These are phyloP conservation scores for Teunomyces barrocoloradensis DNA, from an alignment of 805 yeast species.

Conservation along the genomic window DNA sequence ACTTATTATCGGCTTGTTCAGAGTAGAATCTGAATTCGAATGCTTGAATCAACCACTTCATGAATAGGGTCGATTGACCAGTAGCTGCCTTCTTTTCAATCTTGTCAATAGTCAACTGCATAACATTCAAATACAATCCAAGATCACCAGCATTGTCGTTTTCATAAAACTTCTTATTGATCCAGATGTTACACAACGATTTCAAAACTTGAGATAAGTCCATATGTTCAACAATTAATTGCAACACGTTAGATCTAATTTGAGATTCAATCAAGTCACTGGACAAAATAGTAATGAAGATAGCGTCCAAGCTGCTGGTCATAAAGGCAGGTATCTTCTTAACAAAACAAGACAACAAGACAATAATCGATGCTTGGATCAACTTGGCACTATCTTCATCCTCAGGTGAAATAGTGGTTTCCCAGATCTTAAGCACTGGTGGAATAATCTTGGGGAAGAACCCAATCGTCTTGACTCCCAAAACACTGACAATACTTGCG, in stretches of 20 bases:
- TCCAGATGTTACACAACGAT: slow-evolving; percentile 65
- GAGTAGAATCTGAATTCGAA: slow-evolving; percentile 63
- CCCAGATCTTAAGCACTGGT: slow-evolving; percentile 63
- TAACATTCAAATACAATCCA: slow-evolving; percentile 65
- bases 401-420: slow-evolving; percentile 21
- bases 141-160: slow-evolving; percentile 40
- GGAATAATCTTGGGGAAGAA: slow-evolving; percentile 82
- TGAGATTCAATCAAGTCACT: slow-evolving; percentile 58
- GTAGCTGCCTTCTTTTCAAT: slow-evolving; percentile 75
- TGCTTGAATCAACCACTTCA: slow-evolving; percentile 64
- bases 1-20: slow-evolving; percentile 39
- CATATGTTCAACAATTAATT: slow-evolving; percentile 60
- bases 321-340: slow-evolving; percentile 86
- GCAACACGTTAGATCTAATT: slow-evolving; percentile 61
- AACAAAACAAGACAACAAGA: slow-evolving; percentile 69
- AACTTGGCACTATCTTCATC: slow-evolving; percentile 29
- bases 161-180: slow-evolving; percentile 29
- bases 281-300: slow-evolving; percentile 56
- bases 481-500: slow-evolving; percentile 62
- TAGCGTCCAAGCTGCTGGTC: slow-evolving; percentile 61
- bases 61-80: slow-evolving; percentile 63
- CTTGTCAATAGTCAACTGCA: slow-evolving; percentile 63
- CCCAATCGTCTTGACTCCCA: slow-evolving; percentile 87
- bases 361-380: slow-evolving; percentile 68
- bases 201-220: slow-evolving; percentile 63